Conservation (phyloP, 257 asterid genomes). For the Jacaranda mimosifolia region DNA sequence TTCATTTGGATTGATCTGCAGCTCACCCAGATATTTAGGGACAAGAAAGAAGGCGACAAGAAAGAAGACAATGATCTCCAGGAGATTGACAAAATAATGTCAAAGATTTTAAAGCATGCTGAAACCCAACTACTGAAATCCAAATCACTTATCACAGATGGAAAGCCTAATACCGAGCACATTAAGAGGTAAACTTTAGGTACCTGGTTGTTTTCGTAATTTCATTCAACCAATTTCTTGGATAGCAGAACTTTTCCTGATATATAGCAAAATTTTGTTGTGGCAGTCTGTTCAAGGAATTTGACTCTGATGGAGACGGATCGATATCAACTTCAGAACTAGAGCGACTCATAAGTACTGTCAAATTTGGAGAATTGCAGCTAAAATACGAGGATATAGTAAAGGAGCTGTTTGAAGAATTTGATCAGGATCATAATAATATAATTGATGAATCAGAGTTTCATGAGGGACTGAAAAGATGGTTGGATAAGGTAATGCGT, state of each 20-base stretch:
- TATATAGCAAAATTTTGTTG: background rate
- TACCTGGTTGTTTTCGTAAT: background rate
- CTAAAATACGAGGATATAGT: conserved; percentile 44
- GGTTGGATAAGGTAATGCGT: conserved; percentile 51
- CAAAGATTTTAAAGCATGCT: conserved; percentile 57
- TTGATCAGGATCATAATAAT: conserved; percentile 43
- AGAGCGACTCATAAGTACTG: conserved; percentile 41
- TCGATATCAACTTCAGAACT: conserved; percentile 49
- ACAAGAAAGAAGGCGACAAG: conserved; percentile 43
- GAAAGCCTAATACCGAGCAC: conserved; percentile 57
- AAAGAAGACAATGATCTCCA: conserved; percentile 43
- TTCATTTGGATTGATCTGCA: conserved; percentile 29
- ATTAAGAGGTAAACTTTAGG: conserved; percentile 43
- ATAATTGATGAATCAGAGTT: conserved; percentile 55
- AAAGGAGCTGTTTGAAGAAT: conserved; percentile 45
- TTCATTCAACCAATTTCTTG: background rate
- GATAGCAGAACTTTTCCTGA: background rate
- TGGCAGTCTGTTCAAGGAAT: conserved; percentile 55
- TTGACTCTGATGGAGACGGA: conserved; percentile 40
- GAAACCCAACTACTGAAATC: conserved; percentile 49
- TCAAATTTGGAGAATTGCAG: conserved; percentile 50
- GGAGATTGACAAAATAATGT: conserved; percentile 48
- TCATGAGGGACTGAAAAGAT: conserved; percentile 39
- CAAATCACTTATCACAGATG: conserved; percentile 53
- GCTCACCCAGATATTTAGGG: conserved; percentile 45